Evolutionary conservation across 495 filamentous ascomycete species (phyloP).

Genomic region (Hypomontagnella monticulosa): DNA sequence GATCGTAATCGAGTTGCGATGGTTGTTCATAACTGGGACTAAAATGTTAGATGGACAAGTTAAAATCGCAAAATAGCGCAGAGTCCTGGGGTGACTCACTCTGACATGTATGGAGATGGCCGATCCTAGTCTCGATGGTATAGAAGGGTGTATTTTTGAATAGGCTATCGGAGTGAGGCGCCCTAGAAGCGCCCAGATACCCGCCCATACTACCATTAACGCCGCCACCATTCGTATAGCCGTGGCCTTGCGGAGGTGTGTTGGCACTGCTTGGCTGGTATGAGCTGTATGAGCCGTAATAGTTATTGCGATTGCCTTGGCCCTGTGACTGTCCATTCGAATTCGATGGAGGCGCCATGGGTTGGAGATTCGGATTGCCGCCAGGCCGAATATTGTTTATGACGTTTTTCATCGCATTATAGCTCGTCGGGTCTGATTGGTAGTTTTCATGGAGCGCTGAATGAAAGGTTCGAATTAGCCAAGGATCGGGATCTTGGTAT

Average conservation of each 20-base stretch:
- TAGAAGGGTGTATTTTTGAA: slow-evolving; percentile 88
- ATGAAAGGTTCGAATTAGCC: background rate
- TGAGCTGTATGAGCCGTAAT: slow-evolving; percentile 27
- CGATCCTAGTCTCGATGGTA: slow-evolving; percentile 67
- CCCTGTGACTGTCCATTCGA: slow-evolving; percentile 24
- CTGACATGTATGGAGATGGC: slow-evolving; percentile 70
- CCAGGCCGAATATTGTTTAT: slow-evolving; percentile 25
- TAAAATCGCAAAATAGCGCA: slow-evolving; percentile 20
- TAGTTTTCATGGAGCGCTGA: slow-evolving; percentile 38
- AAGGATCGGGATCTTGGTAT: background rate
- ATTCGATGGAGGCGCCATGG: slow-evolving; percentile 32
- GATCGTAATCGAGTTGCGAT: slow-evolving; percentile 65
- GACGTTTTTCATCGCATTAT: slow-evolving; percentile 29
- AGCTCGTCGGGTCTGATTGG: slow-evolving; percentile 23
- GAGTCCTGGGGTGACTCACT: slow-evolving; percentile 57
- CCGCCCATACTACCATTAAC: slow-evolving; percentile 38
- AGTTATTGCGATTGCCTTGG: slow-evolving; percentile 20
- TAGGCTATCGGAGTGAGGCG: slow-evolving; percentile 48
- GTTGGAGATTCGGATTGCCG: slow-evolving; percentile 15
- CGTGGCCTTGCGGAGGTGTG: slow-evolving; percentile 1
- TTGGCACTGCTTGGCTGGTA: slow-evolving; percentile 22
- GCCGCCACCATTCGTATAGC: slow-evolving; percentile 20
- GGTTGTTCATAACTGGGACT: slow-evolving; percentile 63
- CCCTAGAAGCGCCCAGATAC: slow-evolving; percentile 10
- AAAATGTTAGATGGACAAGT: slow-evolving; percentile 23